Conservation (phyloP, 768 basidiomycete genomes). For the Pilatotrama ljubarskyi region DNA sequence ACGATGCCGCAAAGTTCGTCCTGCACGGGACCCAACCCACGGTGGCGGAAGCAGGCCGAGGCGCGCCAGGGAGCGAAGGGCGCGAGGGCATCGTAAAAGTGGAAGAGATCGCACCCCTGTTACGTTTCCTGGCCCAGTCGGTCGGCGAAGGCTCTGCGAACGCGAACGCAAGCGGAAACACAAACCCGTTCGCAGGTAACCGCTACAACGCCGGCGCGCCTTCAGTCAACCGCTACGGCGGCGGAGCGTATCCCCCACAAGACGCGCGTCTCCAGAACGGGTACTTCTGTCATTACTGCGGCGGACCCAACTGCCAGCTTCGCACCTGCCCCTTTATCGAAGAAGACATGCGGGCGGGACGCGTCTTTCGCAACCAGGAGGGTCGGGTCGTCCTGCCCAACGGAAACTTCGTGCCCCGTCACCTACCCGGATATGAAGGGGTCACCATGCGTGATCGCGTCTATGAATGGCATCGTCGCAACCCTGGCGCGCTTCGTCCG, state of each 20-base stretch:
- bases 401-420: constrained; percentile 27
- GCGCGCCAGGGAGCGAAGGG: no score
- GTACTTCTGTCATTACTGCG: constrained; percentile 23
- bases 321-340: constrained; percentile 22
- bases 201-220: not conserved
- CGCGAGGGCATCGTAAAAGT: not conserved
- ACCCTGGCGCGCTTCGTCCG: not conserved
- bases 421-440: constrained; percentile 11
- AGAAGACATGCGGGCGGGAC: constrained; percentile 14
- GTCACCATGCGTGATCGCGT: constrained; percentile 1
- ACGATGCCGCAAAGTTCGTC: constrained; percentile 25
- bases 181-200: not conserved
- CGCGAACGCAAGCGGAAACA: not conserved
- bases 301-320: constrained; percentile 27
- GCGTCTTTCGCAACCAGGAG: constrained; percentile 25
- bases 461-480: not conserved
- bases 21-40: constrained; percentile 8
- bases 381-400: constrained; percentile 27
- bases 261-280: not conserved
- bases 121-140: not conserved
- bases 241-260: not conserved
- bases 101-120: not conserved
- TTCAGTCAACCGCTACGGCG: no score
- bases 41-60: no score
- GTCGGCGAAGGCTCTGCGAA: not conserved